phyloP scores from a whole-genome alignment of 768 basidiomycete species.

The Boletus barrowsii region DNA sequence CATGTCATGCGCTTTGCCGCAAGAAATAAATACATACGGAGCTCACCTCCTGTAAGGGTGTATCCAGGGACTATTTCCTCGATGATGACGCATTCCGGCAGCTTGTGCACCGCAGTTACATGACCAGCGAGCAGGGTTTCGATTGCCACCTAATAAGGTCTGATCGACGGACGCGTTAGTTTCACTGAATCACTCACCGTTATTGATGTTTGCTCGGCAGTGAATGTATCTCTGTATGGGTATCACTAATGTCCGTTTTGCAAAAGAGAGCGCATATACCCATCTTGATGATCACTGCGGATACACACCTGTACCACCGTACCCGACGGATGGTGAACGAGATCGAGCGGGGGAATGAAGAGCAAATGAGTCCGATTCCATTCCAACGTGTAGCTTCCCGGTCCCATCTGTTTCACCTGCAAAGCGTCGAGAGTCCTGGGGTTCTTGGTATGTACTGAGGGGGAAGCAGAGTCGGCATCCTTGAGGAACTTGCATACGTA shows the following conservation, averaged over 20 bases:
- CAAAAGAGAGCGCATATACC: slow-evolving; percentile 17
- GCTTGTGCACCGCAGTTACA: slow-evolving; percentile 4
- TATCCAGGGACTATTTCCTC: slow-evolving; percentile 13
- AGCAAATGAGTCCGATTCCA: slow-evolving; percentile 25
- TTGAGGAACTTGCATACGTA: too few species aligned
- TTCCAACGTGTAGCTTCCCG: slow-evolving; percentile 11
- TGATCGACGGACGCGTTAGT: background rate
- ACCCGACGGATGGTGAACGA: slow-evolving; percentile 4
- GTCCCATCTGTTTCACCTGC: background rate
- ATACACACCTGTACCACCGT: slow-evolving; percentile 26
- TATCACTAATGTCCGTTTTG: background rate
- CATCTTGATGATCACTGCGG: slow-evolving; percentile 10
- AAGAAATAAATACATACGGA: background rate
- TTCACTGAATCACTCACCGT: slow-evolving; percentile 17
- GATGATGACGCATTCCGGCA: slow-evolving; percentile 18
- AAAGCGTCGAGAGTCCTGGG: background rate
- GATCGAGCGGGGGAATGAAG: slow-evolving; percentile 15
- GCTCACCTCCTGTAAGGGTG: slow-evolving; percentile 19
- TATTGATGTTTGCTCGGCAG: slow-evolving; percentile 8
- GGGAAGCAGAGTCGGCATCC: too few species aligned
- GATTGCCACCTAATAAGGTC: slow-evolving; percentile 15
- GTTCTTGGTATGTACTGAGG: background rate
- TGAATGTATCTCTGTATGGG: slow-evolving; percentile 3
- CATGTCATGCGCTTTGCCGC: background rate
- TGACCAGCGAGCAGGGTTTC: slow-evolving; percentile 26